Evolutionary conservation across 2,329 filamentous ascomycete species (phyloP).

Genomic region (Cladosporium sp.): DNA sequence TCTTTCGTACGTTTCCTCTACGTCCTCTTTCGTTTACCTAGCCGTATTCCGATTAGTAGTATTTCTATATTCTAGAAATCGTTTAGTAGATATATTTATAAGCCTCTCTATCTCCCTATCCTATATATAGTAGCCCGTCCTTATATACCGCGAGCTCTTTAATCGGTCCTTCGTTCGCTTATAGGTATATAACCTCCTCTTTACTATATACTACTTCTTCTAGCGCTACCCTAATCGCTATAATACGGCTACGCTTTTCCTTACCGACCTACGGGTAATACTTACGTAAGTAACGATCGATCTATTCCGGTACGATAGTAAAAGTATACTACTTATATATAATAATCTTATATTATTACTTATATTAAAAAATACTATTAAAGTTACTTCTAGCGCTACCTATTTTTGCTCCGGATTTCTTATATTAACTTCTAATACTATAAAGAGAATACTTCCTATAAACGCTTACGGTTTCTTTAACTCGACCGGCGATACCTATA

Average conservation of each 20-base stretch:
- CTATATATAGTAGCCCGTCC: not conserved
- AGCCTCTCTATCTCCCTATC: not conserved
- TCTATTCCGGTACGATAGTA: not conserved
- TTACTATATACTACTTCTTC: not conserved
- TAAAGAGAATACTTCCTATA: not conserved
- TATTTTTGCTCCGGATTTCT: not conserved
- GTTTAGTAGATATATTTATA: not conserved
- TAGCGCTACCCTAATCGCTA: not conserved
- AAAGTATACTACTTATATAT: not conserved
- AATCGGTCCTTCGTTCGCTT: not conserved
- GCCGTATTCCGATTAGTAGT: slow-evolving; percentile 1
- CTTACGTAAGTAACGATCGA: not conserved
- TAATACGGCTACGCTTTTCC: not conserved
- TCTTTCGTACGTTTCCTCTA: slow-evolving; percentile 1
- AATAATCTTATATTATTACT: not conserved
- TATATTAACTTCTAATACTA: not conserved
- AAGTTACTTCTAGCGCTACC: not conserved
- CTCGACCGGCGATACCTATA: not conserved
- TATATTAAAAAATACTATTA: not conserved
- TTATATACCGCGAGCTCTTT: not conserved
- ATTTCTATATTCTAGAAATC: not conserved
- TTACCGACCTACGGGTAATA: not conserved
- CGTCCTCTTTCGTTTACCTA: slow-evolving; percentile 5
- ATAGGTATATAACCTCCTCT: not conserved
- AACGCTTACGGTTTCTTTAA: not conserved